Conservation (phyloP, 352 stramenopile genomes). For the Blastocystis sp. region DNA sequence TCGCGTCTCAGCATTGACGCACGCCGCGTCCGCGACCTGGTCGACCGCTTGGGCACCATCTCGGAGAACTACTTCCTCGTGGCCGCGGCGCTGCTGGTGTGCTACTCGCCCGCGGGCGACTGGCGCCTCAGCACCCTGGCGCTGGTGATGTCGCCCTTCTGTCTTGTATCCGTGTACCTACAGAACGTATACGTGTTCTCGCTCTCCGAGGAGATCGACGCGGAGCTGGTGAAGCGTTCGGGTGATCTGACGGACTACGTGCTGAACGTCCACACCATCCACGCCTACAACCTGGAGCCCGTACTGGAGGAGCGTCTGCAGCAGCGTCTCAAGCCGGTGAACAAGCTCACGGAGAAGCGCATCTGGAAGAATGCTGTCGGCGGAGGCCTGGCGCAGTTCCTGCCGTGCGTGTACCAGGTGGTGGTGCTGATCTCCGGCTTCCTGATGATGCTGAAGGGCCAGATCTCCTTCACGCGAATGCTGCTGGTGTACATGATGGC, state of each 20-base stretch:
- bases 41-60: neutral
- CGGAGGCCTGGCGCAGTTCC: neutral
- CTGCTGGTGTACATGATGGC: slow-evolving; percentile 30
- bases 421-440: neutral
- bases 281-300: slow-evolving; percentile 58
- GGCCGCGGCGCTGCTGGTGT: neutral
- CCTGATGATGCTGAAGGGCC: neutral
- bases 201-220: slow-evolving; percentile 33
- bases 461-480: slow-evolving; percentile 32
- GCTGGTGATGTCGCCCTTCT: slow-evolving; percentile 25
- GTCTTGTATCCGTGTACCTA: neutral
- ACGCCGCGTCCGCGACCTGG: slow-evolving; percentile 28
- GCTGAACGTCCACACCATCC: slow-evolving; percentile 65
- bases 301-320: neutral
- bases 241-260: slow-evolving; percentile 53
- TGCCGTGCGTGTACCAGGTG: slow-evolving; percentile 25
- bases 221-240: slow-evolving; percentile 29
- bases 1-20: slow-evolving; percentile 47
- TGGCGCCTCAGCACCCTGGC: slow-evolving; percentile 14
- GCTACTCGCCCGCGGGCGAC: slow-evolving; percentile 16
- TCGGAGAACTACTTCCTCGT: slow-evolving; percentile 26
- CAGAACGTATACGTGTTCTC: slow-evolving; percentile 22
- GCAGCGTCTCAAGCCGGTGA: neutral
- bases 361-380: neutral
- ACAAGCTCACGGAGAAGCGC: slow-evolving; percentile 20